A percentile compares a stretch with the other conserved stretches of the same genome.
Conservation (phyloP, 495 filamentous ascomycete genomes). For the Penicillium macrosclerotiorum region DNA sequence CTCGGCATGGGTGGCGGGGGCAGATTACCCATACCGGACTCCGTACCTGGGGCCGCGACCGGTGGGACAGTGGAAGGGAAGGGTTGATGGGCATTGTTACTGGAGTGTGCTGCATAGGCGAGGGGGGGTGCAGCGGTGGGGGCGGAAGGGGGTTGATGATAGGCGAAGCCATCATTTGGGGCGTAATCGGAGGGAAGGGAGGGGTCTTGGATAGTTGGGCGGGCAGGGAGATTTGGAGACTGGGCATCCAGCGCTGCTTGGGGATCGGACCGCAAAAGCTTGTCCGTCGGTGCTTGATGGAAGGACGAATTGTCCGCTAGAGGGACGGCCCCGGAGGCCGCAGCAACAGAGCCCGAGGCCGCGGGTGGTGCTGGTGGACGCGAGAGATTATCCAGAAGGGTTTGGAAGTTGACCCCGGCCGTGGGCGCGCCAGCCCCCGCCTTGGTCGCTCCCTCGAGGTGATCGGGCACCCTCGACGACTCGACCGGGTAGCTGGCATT, state of each 20-base stretch:
- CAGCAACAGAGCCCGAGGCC: slow-evolving; percentile 24
- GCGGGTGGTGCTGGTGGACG: slow-evolving; percentile 21
- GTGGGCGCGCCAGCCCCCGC: slow-evolving; percentile 18
- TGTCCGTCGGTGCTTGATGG: slow-evolving; percentile 36
- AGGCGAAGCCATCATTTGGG: slow-evolving; percentile 54
- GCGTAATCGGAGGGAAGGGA: slow-evolving; percentile 56
- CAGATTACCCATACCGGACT: slow-evolving; percentile 51
- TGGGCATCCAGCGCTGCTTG: slow-evolving; percentile 2
- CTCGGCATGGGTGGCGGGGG: slow-evolving; percentile 60
- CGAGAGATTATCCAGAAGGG: slow-evolving; percentile 52
- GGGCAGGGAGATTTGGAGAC: slow-evolving; percentile 44
- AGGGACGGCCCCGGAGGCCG: slow-evolving; percentile 31
- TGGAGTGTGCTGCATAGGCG: slow-evolving; percentile 39
- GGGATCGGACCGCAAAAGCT: slow-evolving; percentile 26
- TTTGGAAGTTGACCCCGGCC: slow-evolving; percentile 51
- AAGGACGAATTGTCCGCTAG: slow-evolving; percentile 29
- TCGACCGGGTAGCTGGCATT: slow-evolving; percentile 20
- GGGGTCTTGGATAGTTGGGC: slow-evolving; percentile 53
- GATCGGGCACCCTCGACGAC: slow-evolving; percentile 19
- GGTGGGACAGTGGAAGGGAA: slow-evolving; percentile 44
- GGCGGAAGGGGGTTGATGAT: slow-evolving; percentile 49
- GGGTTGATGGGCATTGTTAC: slow-evolving; percentile 42
- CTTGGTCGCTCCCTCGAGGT: slow-evolving; percentile 26
- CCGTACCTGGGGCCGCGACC: slow-evolving; percentile 52
- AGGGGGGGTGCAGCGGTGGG: slow-evolving; percentile 23